Conservation (phyloP, 768 basidiomycete genomes). For the Nidularia pulvinata region DNA sequence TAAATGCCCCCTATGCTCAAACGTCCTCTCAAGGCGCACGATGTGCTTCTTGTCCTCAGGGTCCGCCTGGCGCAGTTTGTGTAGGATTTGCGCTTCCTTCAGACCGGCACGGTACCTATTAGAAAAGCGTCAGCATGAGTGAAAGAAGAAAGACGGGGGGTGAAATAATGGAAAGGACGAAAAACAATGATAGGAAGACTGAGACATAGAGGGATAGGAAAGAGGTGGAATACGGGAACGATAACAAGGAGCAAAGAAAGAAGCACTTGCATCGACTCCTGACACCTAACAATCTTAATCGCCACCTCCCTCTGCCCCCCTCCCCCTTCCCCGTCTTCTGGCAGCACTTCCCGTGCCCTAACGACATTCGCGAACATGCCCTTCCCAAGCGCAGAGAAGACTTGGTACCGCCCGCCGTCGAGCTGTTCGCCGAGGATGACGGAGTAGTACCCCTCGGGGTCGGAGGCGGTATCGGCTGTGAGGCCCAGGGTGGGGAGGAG, state of each 20-base stretch:
- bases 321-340: slow-evolving; percentile 45
- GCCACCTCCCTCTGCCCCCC: slow-evolving; percentile 87
- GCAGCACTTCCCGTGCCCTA: slow-evolving; percentile 77
- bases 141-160: no score
- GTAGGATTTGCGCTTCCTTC: slow-evolving; percentile 90
- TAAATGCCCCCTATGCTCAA: slow-evolving; percentile 96
- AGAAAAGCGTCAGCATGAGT: no score
- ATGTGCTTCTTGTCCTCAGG: slow-evolving; percentile 98
- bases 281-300: slow-evolving; percentile 95
- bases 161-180: no score
- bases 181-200: no score
- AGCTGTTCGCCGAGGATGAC: slow-evolving; percentile 94
- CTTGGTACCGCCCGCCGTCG: slow-evolving; percentile 91
- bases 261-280: slow-evolving; percentile 89
- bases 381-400: slow-evolving; percentile 93
- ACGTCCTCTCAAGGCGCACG: slow-evolving; percentile 89
- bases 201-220: no score
- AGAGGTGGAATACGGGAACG: no score
- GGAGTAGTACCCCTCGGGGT: slow-evolving; percentile 94
- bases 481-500: slow-evolving; percentile 65
- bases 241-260: not conserved
- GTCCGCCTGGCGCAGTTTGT: slow-evolving; percentile 86
- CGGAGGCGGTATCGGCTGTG: slow-evolving; percentile 89
- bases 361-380: slow-evolving; percentile 99
- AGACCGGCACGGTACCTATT: slow-evolving; percentile 95